Conservation (phyloP, 352 stramenopile species). For the Globisporangium uncinulatum region DNA sequence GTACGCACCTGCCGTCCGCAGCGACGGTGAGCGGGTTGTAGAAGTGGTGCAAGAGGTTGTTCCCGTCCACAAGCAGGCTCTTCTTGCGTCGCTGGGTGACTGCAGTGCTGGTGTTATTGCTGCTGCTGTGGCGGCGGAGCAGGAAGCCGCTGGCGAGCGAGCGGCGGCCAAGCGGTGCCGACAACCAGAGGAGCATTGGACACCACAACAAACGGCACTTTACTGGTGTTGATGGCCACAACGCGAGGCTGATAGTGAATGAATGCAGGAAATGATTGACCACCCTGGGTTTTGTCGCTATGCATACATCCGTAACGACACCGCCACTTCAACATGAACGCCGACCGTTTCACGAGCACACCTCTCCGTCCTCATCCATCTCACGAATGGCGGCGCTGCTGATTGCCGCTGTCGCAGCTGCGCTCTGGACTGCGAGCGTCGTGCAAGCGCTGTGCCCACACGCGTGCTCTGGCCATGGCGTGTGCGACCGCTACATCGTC, state of each 20-base stretch:
- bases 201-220: no score
- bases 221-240: no score
- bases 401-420: no score
- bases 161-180: not conserved
- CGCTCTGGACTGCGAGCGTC: not conserved
- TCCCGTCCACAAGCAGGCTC: conserved; percentile 52
- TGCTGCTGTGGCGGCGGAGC: not conserved
- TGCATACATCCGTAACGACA: no score
- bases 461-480: conserved; percentile 44
- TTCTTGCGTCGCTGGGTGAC: conserved; percentile 21
- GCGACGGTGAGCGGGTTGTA: conserved; percentile 35
- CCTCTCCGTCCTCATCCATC: no score
- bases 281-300: no score
- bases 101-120: not conserved
- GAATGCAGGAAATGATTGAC: no score
- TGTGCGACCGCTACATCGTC: conserved; percentile 49
- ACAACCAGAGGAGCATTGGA: no score
- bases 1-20: conserved; percentile 25
- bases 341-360: no score
- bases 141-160: not conserved
- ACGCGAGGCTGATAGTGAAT: no score
- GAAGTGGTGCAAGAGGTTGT: conserved; percentile 59
- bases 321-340: no score
- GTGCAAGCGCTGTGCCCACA: conserved; percentile 41
- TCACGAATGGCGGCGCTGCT: not conserved